Base-by-base conservation (phyloP, 805 yeast species). In the Yarrowia divulgata region DNA sequence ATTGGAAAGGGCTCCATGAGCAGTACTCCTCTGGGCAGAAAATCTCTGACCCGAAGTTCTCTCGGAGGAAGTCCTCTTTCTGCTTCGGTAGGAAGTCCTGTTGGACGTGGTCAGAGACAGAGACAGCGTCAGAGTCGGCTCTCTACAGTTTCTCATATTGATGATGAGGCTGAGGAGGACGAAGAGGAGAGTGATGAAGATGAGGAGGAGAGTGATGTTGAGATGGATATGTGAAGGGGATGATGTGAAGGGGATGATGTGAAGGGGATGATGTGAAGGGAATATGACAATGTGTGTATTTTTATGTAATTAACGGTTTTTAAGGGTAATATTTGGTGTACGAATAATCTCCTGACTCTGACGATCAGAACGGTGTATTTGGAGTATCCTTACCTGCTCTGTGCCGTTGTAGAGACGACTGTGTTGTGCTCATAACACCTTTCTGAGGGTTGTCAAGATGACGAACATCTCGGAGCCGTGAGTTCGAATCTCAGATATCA, bases 141-240 rank as follows among this genome's bases (percentile, higher is more conserved):
- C 16, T 35, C 57, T 34, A 13, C 42, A 1, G 58, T 52, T 3
- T 52, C 58, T 35, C 39, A 19, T 16, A n/a, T 32, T 32, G 40
- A 35, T 5, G 23, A 50, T 34, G 55, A 50, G n/a, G 40, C 39
- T 4, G 58, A 18, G 18, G 54, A 49, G 29, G 29, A 29, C 9
- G 40, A 45, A 18, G 46, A 60, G 40, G 66, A 43, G 42, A 12
- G 16, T 6, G 66, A 60, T 2, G 39, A 42, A 40, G 13, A 12
- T 23, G 50, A 58, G 16, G 40, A 23, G n/a, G n/a, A n/a, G 39
- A 57, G 49, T n/a, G 64, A 57, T n/a, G 49, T 42, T 3, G 64
- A 57, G 49, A 57, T 40, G 49, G 64, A 19, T 8, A 19, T 9
- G 45, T 55, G 29, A 37, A 5, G 40, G 1, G 40, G 39, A 34